Evolutionary conservation across 2,329 filamentous ascomycete genomes (phyloP).

Genomic region (Colletotrichum lindemuthianum): DNA sequence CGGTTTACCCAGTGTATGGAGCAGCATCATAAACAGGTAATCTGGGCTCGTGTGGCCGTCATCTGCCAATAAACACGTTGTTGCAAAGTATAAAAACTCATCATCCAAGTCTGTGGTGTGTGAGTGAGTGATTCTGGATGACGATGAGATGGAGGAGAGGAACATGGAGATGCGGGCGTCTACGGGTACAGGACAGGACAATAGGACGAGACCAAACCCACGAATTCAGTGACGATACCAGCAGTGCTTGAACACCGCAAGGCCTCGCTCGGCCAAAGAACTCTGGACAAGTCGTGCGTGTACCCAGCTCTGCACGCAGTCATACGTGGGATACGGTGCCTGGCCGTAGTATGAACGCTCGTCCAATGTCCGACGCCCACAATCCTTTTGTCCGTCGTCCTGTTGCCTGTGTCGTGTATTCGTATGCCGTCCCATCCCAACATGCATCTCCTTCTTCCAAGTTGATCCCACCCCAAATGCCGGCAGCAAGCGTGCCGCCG

Average conservation of each 20-base stretch:
- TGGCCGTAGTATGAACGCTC: conserved; percentile 2
- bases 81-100: background rate
- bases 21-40: too few relatives aligned
- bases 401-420: too few relatives aligned
- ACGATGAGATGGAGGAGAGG: background rate
- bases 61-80: background rate
- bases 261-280: background rate
- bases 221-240: too few relatives aligned
- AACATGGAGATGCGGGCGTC: too few relatives aligned
- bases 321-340: background rate
- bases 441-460: background rate
- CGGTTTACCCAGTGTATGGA: too few relatives aligned
- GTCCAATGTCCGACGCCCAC: background rate
- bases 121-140: background rate
- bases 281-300: background rate
- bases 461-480: conserved; percentile 26
- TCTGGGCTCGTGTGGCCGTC: too few relatives aligned
- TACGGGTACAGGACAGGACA: too few relatives aligned
- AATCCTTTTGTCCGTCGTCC: too few relatives aligned
- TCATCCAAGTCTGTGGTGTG: background rate
- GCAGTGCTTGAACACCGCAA: too few relatives aligned
- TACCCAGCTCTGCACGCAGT: background rate
- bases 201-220: background rate
- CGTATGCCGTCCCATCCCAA: too few relatives aligned
- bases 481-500: conserved; percentile 21